Conservation (phyloP, 495 filamentous ascomycete genomes). For the Aspergillus kassunensis region DNA sequence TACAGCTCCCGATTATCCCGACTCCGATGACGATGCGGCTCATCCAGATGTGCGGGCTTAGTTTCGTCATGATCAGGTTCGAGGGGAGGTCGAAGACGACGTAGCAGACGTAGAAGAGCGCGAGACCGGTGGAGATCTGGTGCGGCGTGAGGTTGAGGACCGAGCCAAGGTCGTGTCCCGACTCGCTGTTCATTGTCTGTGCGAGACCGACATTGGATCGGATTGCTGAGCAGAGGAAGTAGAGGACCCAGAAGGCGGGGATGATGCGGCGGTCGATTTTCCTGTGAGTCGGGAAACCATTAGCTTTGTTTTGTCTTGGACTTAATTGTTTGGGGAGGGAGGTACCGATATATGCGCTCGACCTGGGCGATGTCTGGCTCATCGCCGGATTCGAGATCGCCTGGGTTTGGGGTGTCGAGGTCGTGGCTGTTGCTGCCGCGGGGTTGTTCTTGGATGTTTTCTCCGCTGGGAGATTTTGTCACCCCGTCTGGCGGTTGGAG, state of each 20-base stretch:
- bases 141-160: constrained; percentile 63
- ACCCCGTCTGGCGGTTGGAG: constrained; percentile 6
- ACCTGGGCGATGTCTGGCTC: constrained; percentile 33
- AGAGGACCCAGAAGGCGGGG: constrained; percentile 88
- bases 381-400: constrained; percentile 25
- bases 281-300: constrained; percentile 18
- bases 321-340: neutral
- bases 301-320: neutral
- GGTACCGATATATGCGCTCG: constrained; percentile 41
- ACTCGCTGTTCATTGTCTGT: constrained; percentile 77
- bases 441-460: constrained; percentile 27
- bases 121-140: constrained; percentile 76
- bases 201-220: constrained; percentile 86
- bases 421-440: constrained; percentile 4
- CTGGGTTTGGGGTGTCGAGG: constrained; percentile 4
- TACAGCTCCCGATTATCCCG: constrained; percentile 76
- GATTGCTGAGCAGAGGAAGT: constrained; percentile 89
- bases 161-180: constrained; percentile 63
- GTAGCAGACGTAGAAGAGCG: constrained; percentile 88
- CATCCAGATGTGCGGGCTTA: constrained; percentile 90
- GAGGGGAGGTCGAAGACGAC: constrained; percentile 86
- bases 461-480: constrained; percentile 19
- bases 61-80: constrained; percentile 80
- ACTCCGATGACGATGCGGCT: constrained; percentile 85
- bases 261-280: constrained; percentile 84